These are phyloP conservation scores for Blastomyces parvus DNA, from an alignment of 2,329 filamentous ascomycete species.

Conservation along the genomic window DNA sequence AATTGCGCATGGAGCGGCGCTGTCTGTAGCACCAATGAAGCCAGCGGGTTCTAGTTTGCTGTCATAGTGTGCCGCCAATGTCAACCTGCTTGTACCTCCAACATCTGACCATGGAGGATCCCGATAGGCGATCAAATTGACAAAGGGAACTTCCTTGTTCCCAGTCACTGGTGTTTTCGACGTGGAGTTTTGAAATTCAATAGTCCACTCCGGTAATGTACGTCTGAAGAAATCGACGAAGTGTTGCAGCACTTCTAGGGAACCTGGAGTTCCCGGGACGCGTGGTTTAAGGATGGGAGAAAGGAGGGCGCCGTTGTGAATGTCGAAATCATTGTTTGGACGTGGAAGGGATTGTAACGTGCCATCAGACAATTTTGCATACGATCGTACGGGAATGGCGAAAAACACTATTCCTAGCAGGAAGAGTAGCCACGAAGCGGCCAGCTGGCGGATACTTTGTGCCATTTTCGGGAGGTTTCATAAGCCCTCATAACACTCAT, in stretches of 20 bases:
- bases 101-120: conserved; percentile 72
- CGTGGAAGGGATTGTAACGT: conserved; percentile 62
- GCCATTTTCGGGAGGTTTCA: neutral
- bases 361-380: conserved; percentile 60
- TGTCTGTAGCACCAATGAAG: conserved; percentile 90
- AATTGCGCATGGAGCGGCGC: conserved; percentile 88
- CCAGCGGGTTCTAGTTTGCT: conserved; percentile 69
- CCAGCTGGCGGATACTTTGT: neutral
- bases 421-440: conserved; percentile 6
- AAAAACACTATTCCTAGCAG: conserved; percentile 23
- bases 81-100: conserved; percentile 71
- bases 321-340: conserved; percentile 68
- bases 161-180: conserved; percentile 68
- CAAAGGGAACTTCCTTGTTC: conserved; percentile 64
- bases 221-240: conserved; percentile 72
- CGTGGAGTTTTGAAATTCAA: conserved; percentile 85
- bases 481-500: neutral
- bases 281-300: conserved; percentile 80
- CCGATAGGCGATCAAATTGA: conserved; percentile 74
- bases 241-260: conserved; percentile 62
- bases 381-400: conserved; percentile 33
- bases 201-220: conserved; percentile 65
- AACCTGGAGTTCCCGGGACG: conserved; percentile 77
- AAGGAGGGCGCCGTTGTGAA: conserved; percentile 63
- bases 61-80: conserved; percentile 90